Base-by-base conservation (phyloP, 805 yeast genomes). In the Jamesozyma spencerorum region DNA sequence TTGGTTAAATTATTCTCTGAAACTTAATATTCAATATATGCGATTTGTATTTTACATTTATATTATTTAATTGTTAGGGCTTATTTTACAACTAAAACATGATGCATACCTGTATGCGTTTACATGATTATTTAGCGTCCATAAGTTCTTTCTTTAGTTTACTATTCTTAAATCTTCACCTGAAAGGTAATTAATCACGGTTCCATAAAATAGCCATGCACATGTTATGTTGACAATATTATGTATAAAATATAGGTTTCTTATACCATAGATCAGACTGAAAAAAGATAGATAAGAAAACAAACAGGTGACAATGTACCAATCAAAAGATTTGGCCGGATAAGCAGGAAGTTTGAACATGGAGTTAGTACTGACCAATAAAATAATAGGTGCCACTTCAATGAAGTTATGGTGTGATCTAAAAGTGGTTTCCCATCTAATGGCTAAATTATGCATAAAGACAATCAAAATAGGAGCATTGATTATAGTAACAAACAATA, bases 201-300 rank as follows among this genome's bases (percentile, higher is more conserved):
- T 38, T 5, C 45, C 43, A 33, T 40, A 47, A 18, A 43, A 47
- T 37, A 51, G 32, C 60, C 60, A 55, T 2, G 80, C 71, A 56
- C 79, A 70, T 40, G 79, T 62, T 14, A 81, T 57, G 57, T 86
- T 86, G 41, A 82, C 71, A 38, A 86, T 59, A 55, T 84, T 83
- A 51, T 87, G 92, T 36, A 87, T 63, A 84, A 88, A 85, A 60
- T 75, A 88, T n/a, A 90, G 70, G 52, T 85, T 83, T 54, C 88
- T 72, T 5, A 82, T 69, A 2, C 96, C 96, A 60, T 78, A 85
- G 8, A 85, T 52, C 41, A 83, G 58, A 33, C 82, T 64, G 60
- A 83, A 86, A 30, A 74, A 54, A 1, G 75, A 69, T 46, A 77
- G 65, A 56, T 81, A 83, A 0, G 55, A 54, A 34, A 81, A 51